A percentile compares a stretch with the other conserved stretches of the same genome.
These are phyloP conservation scores for Penicillium polonicum DNA, from an alignment of 2,329 filamentous ascomycete genomes.

Conservation along the genomic window DNA sequence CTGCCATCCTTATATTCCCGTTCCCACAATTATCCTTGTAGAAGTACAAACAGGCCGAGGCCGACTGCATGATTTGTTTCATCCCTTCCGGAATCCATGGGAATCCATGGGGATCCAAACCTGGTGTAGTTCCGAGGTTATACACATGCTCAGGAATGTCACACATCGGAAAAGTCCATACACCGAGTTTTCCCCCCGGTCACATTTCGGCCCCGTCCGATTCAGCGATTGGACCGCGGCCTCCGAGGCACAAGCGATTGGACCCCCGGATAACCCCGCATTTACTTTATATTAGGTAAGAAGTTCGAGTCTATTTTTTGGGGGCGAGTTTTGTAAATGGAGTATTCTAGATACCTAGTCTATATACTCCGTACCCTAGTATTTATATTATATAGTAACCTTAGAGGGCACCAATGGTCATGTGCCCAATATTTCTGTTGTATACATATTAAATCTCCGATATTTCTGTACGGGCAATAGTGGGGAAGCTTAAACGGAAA, in stretches of 20 bases:
- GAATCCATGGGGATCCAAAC: background rate
- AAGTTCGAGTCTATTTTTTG: background rate
- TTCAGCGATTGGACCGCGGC: constrained; percentile 20
- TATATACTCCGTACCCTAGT: no score
- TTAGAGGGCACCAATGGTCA: constrained; percentile 4
- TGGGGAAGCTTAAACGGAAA: constrained; percentile 19
- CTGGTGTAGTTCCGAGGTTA: constrained; percentile 4
- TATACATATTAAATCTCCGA: background rate
- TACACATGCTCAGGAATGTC: constrained; percentile 7
- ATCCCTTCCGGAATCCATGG: background rate
- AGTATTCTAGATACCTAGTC: background rate
- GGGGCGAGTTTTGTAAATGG: background rate
- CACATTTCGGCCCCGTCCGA: constrained; percentile 22
- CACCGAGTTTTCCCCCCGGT: constrained; percentile 18
- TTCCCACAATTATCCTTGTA: background rate
- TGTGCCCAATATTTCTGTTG: background rate
- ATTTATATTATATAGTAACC: background rate
- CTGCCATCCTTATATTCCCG: background rate
- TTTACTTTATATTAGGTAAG: constrained; percentile 26
- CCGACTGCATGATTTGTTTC: constrained; percentile 9
- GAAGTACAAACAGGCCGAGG: constrained; percentile 9
- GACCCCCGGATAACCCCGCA: constrained; percentile 30
- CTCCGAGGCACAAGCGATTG: constrained; percentile 23
- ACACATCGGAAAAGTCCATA: constrained; percentile 18
- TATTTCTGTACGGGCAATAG: constrained; percentile 11